Conservation (phyloP, 495 filamentous ascomycete species). For the Trichoderma parareesei region DNA sequence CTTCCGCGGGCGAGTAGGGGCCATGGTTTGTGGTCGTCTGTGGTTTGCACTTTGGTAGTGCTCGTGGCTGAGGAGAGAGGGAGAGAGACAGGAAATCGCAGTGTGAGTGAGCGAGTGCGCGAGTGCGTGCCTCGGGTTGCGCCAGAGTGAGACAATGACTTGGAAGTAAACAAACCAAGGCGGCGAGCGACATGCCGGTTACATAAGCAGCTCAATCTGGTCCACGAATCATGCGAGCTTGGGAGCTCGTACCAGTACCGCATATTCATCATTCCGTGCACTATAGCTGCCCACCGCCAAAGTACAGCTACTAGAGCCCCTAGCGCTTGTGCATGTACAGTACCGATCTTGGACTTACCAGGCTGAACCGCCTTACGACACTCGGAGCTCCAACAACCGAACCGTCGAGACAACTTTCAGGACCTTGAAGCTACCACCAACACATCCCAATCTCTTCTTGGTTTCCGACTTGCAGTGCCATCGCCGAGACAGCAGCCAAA, state of each 20-base stretch:
- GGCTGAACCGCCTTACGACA: slow-evolving; percentile 33
- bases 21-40: slow-evolving; percentile 33
- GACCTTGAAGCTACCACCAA: slow-evolving; percentile 12
- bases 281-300: background rate
- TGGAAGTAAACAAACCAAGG: slow-evolving; percentile 30
- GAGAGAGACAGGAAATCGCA: background rate
- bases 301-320: background rate
- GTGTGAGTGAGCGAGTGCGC: background rate
- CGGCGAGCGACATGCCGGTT: slow-evolving; percentile 5
- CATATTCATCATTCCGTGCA: background rate
- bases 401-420: background rate
- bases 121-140: background rate
- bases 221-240: background rate
- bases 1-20: slow-evolving; percentile 46
- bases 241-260: background rate
- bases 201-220: background rate
- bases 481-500: background rate
- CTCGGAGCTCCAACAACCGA: slow-evolving; percentile 10
- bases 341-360: slow-evolving; percentile 13
- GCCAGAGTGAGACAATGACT: slow-evolving; percentile 5
- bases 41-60: background rate
- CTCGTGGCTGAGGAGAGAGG: background rate
- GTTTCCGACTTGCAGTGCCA: background rate
- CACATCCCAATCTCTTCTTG: slow-evolving; percentile 8
- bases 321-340: background rate